phyloP scores from a whole-genome alignment of 2,329 filamentous ascomycete genomes.

The Aspergillus spinulosporus region DNA sequence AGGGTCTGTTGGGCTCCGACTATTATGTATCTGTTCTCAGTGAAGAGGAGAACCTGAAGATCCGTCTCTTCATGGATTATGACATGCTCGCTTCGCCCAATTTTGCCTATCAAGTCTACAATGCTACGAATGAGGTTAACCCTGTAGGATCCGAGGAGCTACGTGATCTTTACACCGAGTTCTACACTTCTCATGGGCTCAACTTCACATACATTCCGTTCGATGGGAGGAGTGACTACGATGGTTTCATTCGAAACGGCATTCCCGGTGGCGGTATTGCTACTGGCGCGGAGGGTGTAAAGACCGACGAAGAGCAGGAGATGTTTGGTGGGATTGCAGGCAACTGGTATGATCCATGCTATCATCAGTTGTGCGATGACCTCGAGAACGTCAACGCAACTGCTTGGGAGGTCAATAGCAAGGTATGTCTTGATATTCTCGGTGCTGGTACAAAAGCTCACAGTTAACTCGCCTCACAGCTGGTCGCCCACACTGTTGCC shows the following conservation, averaged over 20 bases:
- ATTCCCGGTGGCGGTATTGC: conserved; percentile 75
- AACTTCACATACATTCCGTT: conserved; percentile 73
- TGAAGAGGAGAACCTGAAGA: conserved; percentile 55
- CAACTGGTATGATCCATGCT: conserved; percentile 56
- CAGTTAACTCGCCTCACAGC: conserved; percentile 14
- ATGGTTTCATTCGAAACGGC: conserved; percentile 69
- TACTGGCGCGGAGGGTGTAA: conserved; percentile 74
- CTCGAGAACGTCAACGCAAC: conserved; percentile 54
- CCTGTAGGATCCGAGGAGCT: conserved; percentile 67
- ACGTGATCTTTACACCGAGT: conserved; percentile 66
- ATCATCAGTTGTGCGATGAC: conserved; percentile 55
- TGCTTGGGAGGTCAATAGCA: conserved; percentile 57
- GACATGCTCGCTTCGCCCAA: conserved; percentile 68
- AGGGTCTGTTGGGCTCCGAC: conserved; percentile 60
- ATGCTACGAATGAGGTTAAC: conserved; percentile 56
- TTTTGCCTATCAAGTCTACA: conserved; percentile 57
- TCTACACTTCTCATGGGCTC: conserved; percentile 62
- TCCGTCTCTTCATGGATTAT: conserved; percentile 68
- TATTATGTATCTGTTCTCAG: conserved; percentile 56
- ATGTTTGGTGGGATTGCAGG: conserved; percentile 71
- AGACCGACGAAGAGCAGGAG: conserved; percentile 64
- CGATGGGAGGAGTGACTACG: conserved; percentile 77
- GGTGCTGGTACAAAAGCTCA: too few species aligned
- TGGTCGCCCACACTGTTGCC: conserved; percentile 70
- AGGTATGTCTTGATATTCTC: conserved; percentile 34